phyloP scores from a whole-genome alignment of 2,329 filamentous ascomycete genomes.

The Ophiosphaerella narmari region DNA sequence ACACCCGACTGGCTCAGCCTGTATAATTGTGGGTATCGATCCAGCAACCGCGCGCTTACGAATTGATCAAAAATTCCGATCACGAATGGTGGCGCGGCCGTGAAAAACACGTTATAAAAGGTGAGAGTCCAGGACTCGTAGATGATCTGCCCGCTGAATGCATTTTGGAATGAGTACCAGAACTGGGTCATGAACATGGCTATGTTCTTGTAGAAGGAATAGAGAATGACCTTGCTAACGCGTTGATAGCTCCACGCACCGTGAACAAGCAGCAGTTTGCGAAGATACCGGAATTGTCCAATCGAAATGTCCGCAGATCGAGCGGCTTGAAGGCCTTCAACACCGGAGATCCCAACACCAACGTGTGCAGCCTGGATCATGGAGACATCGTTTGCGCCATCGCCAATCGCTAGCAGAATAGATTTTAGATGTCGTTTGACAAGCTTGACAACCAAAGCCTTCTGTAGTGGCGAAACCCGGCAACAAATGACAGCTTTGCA shows the following conservation, averaged over 20 bases:
- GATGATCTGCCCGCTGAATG: conserved; percentile 96
- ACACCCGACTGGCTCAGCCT: conserved; percentile 87
- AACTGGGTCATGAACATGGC: conserved; percentile 99
- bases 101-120: conserved; percentile 99
- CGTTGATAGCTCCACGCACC: conserved; percentile 98
- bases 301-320: conserved; percentile 95
- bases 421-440: conserved; percentile 93
- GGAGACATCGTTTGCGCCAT: conserved; percentile 98
- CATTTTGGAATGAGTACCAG: conserved; percentile 97
- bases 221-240: conserved; percentile 94
- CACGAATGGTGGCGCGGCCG: conserved; percentile 87
- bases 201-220: conserved; percentile 99
- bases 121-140: conserved; percentile 99
- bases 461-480: conserved; percentile 95
- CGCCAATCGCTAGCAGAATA: conserved; percentile 92
- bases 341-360: conserved; percentile 93
- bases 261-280: conserved; percentile 92
- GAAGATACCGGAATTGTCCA: conserved; percentile 91
- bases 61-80: conserved; percentile 98
- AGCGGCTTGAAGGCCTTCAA: conserved; percentile 95
- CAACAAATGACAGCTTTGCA: conserved; percentile 99
- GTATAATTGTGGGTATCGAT: conserved; percentile 96
- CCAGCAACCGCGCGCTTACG: conserved; percentile 88
- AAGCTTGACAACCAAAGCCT: conserved; percentile 95
- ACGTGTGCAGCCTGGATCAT: conserved; percentile 99